phyloP scores from a whole-genome alignment of 306 rosid genomes.

The Cucurbita argyrosperma region DNA sequence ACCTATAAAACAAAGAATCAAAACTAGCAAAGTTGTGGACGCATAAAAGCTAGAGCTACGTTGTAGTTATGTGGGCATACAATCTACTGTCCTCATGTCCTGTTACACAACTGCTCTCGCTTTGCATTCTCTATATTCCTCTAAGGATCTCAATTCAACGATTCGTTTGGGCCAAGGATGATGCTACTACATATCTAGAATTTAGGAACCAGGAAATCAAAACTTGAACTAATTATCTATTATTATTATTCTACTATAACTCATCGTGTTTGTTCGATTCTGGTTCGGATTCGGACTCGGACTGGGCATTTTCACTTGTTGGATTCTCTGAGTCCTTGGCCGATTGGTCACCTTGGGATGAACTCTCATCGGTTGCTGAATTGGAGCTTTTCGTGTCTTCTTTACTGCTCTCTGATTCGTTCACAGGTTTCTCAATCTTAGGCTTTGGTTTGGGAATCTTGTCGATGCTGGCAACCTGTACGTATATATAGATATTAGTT shows the following conservation, averaged over 20 bases:
- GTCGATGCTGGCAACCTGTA: constrained; percentile 46
- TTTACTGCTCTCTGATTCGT: constrained; percentile 36
- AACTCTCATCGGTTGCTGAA: constrained; percentile 30
- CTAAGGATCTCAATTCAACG: background rate
- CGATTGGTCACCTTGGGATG: constrained; percentile 24
- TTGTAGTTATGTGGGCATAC: background rate
- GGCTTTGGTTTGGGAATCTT: constrained; percentile 93
- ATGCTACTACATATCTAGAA: background rate
- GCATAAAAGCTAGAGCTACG: background rate
- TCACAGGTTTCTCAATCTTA: constrained; percentile 43
- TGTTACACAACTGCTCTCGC: constrained; percentile 2
- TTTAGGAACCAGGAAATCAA: constrained; percentile 19
- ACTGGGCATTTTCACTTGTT: constrained; percentile 19
- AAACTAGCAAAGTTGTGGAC: background rate
- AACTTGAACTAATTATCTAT: constrained; percentile 13
- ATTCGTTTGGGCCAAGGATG: constrained; percentile 2
- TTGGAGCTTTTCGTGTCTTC: constrained; percentile 23
- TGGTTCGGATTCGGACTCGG: constrained; percentile 18
- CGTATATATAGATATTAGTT: background rate
- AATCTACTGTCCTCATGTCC: background rate
- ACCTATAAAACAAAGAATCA: background rate
- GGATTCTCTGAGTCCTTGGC: constrained; percentile 18
- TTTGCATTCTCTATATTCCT: constrained; percentile 12
- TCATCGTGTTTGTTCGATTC: constrained; percentile 48
- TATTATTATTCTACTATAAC: constrained; percentile 31